These are phyloP conservation scores for Candolleomyces efflorescens DNA, from an alignment of 768 basidiomycete genomes.

Conservation along the genomic window DNA sequence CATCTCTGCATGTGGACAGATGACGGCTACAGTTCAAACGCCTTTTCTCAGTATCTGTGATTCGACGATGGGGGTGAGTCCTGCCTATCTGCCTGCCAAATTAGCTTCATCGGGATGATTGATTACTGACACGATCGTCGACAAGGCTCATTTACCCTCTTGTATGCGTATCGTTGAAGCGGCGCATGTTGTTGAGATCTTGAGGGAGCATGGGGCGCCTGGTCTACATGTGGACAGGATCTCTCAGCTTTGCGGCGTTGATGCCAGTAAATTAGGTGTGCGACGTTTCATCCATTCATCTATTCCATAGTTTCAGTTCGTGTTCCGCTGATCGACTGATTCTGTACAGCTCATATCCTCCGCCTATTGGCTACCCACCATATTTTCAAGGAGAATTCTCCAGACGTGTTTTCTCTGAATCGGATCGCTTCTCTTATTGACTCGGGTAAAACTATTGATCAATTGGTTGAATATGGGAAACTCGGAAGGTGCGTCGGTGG, in stretches of 20 bases:
- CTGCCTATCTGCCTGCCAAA: not conserved
- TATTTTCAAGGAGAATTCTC: constrained; percentile 62
- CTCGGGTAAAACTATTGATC: constrained; percentile 52
- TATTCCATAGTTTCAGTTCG: not conserved
- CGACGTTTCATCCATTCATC: not conserved
- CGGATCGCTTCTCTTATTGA: constrained; percentile 67
- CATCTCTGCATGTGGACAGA: constrained; percentile 66
- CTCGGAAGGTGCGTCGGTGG: constrained; percentile 34
- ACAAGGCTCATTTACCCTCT: constrained; percentile 73
- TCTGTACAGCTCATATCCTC: constrained; percentile 65
- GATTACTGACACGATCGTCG: constrained; percentile 1
- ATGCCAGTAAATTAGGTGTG: constrained; percentile 49
- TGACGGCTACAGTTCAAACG: constrained; percentile 57
- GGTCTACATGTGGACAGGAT: constrained; percentile 48
- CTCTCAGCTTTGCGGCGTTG: constrained; percentile 39
- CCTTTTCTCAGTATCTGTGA: constrained; percentile 75
- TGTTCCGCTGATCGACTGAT: constrained; percentile 1
- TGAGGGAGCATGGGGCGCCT: constrained; percentile 56
- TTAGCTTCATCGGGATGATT: not conserved
- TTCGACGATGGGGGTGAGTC: constrained; percentile 62
- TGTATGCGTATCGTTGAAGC: constrained; percentile 73
- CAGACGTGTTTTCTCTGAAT: constrained; percentile 70
- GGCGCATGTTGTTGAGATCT: constrained; percentile 64
- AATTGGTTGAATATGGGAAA: constrained; percentile 34
- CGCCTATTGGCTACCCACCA: constrained; percentile 79